Base-by-base conservation (phyloP, 352 stramenopile genomes). In the Phytophthora lateralis region DNA sequence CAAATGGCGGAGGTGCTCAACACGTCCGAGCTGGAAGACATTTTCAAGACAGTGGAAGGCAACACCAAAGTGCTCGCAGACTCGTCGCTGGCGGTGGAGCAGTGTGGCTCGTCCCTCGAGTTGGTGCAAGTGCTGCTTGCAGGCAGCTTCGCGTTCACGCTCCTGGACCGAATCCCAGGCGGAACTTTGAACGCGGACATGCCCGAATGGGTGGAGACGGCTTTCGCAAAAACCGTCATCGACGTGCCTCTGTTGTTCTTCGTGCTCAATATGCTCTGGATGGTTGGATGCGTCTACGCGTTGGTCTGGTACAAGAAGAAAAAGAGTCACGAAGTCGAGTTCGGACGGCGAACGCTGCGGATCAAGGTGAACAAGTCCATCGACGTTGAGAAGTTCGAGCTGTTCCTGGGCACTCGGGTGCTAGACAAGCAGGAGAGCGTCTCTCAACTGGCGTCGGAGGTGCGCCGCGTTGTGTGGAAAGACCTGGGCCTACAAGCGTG, bases 141-240 rank as follows among this genome's bases (percentile, higher is more conserved):
- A 26, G 95, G 87, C 2, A 91, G 89, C 41, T 87, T 99, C 38
- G 91, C 93, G 2, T 97, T 98, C 68, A 89, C 93, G 24, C 64
- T 98, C 8, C 64, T 98, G 26, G 95, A 99, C 65, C 85, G 94
- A 27, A 71, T 98, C 29, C 97, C 93, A 7, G 95, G 94, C 12
- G 82, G 88, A n/a, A 80, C 49, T 17, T 93, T 96, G 78, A 93
- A 93, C 44, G 80, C 98, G 4, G 70, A 94, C 3, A 93, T 97
- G 75, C 77, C 89, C 15, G 65, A 73, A 27, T 97, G 86, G 88
- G 74, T 94, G 12, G 44, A 90, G 2, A 56, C 55, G 15, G 63
- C 57, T 0, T 77, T 90, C 10, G 55, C 63, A 6, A 71, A 82
- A 51, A 24, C 73, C 0, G 76, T 91, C 34, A 79, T 88, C 35